phyloP scores from a whole-genome alignment of 805 yeast genomes.

The Candida boidinii region DNA sequence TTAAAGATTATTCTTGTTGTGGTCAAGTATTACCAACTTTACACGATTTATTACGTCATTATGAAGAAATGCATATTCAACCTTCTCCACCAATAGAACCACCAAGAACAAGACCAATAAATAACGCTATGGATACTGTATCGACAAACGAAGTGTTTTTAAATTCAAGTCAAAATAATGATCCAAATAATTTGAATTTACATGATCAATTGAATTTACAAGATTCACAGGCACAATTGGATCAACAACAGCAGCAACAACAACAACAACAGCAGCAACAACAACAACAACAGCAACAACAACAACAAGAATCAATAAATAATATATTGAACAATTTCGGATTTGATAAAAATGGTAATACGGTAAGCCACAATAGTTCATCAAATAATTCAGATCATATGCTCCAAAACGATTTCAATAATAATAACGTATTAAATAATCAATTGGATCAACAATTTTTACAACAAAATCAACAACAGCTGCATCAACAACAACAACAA shows the following conservation, averaged over 20 bases:
- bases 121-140: slow-evolving; percentile 70
- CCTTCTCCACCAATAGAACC: slow-evolving; percentile 37
- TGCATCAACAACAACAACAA: slow-evolving; percentile 1
- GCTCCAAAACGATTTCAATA: too few relatives aligned
- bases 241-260: background rate
- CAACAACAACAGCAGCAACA: background rate
- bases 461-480: background rate
- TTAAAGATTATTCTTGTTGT: slow-evolving; percentile 95
- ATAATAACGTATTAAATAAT: background rate
- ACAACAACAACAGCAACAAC: background rate
- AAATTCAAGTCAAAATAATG: slow-evolving; percentile 10
- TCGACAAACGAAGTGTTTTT: slow-evolving; percentile 89
- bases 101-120: slow-evolving; percentile 38
- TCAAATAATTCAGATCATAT: background rate
- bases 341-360: slow-evolving; percentile 9
- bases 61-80: slow-evolving; percentile 89
- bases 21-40: slow-evolving; percentile 87
- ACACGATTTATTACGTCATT: slow-evolving; percentile 88
- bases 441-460: background rate
- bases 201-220: background rate
- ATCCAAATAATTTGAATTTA: slow-evolving; percentile 12
- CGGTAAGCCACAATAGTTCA: background rate
- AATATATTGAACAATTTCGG: slow-evolving; percentile 12
- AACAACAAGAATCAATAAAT: slow-evolving; percentile 4
- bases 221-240: background rate